Base-by-base conservation (phyloP, 2,329 filamentous ascomycete genomes). In the Aschersonia sp. region DNA sequence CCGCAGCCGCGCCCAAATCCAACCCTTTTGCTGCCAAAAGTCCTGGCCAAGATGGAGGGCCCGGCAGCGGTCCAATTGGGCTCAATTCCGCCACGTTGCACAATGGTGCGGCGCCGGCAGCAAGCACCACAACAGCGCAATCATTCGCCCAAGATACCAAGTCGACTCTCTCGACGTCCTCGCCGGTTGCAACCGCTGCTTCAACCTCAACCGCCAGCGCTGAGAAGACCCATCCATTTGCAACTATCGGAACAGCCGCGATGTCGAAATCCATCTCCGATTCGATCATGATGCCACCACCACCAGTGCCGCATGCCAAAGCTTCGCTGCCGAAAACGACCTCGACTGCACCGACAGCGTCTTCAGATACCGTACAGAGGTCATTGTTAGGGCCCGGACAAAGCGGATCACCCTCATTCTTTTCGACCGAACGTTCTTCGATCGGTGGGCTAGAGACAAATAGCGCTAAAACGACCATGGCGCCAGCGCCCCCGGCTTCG, bases 261-360 rank as follows among this genome's bases (percentile, higher is more conserved):
- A 22, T 46, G 5, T 29, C 51, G n/a, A 49, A 41, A 29, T 43
- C 35, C 42, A 44, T 8, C 10, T 32, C 47, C 14, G 32, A 45
- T n/a, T 48, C 47, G 11, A 5, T 44, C 11, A 40, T 12, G 12
- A 50, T 50, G 49, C 47, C 49, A 8, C 49, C 49, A 6, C 49
- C 49, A 22, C 40, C 49, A 3, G 57, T 47, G 7, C 51, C 56
- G 12, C 41, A 43, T 5, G 32, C 42, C 8, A 47, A 47, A 11
- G 31, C 30, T 5, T 10, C 31, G 6, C 29, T 43, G 6, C n/a
- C 48, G 32, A 12, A 41, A n/a, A 32, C 30, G 39, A 10, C 35
- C 6, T 5, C n/a, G 7, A 42, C 12, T 35, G 32, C 32, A 35
- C 10, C 11, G 35, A 45, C 14, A 22, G 22, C 22, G 6, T 8